Conservation (phyloP, 257 asterid genomes). For the Penstemon davidsonii region DNA sequence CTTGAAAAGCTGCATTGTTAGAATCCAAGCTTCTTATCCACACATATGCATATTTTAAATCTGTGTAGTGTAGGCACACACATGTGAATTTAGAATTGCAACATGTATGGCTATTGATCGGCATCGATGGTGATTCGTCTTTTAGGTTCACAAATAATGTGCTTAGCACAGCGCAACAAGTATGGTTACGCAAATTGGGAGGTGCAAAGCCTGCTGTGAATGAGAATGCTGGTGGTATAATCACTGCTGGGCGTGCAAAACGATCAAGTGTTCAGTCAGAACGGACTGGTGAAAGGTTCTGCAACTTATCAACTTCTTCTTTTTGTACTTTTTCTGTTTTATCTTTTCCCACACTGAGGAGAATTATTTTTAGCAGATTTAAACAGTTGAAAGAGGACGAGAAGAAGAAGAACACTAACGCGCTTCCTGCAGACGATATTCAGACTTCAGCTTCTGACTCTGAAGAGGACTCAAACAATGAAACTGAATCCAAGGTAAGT, state of each 20-base stretch:
- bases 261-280: slow-evolving; percentile 64
- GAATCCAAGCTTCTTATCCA: neutral
- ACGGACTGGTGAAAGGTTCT: slow-evolving; percentile 80
- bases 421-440: slow-evolving; percentile 48
- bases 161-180: slow-evolving; percentile 97
- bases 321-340: slow-evolving; percentile 23
- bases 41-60: neutral
- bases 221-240: slow-evolving; percentile 92
- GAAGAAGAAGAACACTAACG: slow-evolving; percentile 58
- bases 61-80: neutral
- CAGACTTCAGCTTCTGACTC: slow-evolving; percentile 53
- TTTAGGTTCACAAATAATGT: slow-evolving; percentile 90
- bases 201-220: slow-evolving; percentile 86
- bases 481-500: slow-evolving; percentile 61
- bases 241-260: slow-evolving; percentile 96
- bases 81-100: neutral
- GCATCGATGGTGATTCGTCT: neutral
- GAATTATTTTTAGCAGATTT: slow-evolving; percentile 51
- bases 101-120: neutral
- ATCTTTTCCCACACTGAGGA: slow-evolving; percentile 25
- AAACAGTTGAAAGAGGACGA: slow-evolving; percentile 81
- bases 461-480: slow-evolving; percentile 54
- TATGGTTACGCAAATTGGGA: slow-evolving; percentile 94
- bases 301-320: slow-evolving; percentile 4
- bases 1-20: neutral